phyloP scores from a whole-genome alignment of 192 early-diverging fungal species.

The Podila horticola region DNA sequence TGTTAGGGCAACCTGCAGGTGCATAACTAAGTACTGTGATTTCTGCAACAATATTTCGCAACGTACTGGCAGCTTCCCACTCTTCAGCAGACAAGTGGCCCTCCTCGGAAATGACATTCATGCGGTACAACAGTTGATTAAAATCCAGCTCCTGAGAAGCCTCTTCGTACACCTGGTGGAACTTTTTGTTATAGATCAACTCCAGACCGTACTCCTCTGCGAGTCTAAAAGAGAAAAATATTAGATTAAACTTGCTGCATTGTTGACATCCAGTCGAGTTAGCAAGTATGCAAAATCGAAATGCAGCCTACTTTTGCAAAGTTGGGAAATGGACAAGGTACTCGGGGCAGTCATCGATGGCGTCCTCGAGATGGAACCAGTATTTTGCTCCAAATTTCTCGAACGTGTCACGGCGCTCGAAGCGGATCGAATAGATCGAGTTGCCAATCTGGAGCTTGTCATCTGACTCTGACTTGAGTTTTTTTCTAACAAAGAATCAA shows the following conservation, averaged over 20 bases:
- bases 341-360: slow-evolving; percentile 96
- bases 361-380: slow-evolving; percentile 92
- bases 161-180: slow-evolving; percentile 86
- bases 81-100: slow-evolving; percentile 81
- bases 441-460: slow-evolving; percentile 83
- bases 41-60: background rate
- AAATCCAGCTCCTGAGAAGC: slow-evolving; percentile 63
- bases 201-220: slow-evolving; percentile 86
- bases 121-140: slow-evolving; percentile 74
- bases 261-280: too few species aligned
- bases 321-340: slow-evolving; percentile 90
- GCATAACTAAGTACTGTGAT: background rate
- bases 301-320: slow-evolving; percentile 67
- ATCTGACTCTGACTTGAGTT: slow-evolving; percentile 53
- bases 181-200: slow-evolving; percentile 76
- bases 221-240: slow-evolving; percentile 42
- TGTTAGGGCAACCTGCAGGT: background rate
- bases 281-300: too few species aligned
- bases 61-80: slow-evolving; percentile 90
- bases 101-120: slow-evolving; percentile 82
- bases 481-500: slow-evolving; percentile 55
- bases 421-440: slow-evolving; percentile 85
- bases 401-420: slow-evolving; percentile 75
- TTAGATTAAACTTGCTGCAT: background rate
- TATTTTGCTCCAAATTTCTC: slow-evolving; percentile 85